Base-by-base conservation (phyloP, 306 rosid species). In the Vigna unguiculata region DNA sequence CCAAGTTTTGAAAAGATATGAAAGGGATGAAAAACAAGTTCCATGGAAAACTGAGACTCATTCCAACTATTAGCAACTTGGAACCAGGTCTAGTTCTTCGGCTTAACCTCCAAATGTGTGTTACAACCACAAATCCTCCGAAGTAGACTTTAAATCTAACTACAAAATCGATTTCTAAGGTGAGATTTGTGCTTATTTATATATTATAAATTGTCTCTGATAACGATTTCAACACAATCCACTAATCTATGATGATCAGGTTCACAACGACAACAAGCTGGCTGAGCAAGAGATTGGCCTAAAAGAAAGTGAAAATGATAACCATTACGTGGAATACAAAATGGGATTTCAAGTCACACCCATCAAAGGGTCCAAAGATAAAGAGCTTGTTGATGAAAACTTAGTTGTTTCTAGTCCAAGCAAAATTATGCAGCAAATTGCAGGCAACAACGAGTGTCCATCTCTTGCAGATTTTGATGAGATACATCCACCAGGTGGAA, bases 401-500 rank as follows among this genome's bases (percentile, higher is more conserved):
- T 30, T 32, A 74, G 63, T 58, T 57, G 41, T 67, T 69, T 12
- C 75, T 30, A 32, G 48, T 71, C 78, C 74, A 36, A 67, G 5
- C 49, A 51, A 20, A 25, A 30, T 57, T 32, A 25, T 49, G 21
- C 69, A 47, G 20, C 58, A 83, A 53, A 48, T 28, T 57, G 51
- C 12, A 45, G 62, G 82, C 14, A 71, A 9, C 14, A 75, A 79
- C 49, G 68, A 66, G 28, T 54, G 22, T 32, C 73, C 88, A 19
- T 87, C 84, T 73, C 64, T 91, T 15, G 22, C 22, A 59, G 88
- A 89, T 70, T 92, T 88, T 55, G 85, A 95, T 76, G 96, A 86
- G 75, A 81, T 79, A 12, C 76, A 91, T 78, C 97, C 95, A 55
- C 97, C 95, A 5, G 93, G 89, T 12, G 96, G 91, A 82, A 86